A percentile compares a stretch with the other conserved stretches of the same genome.
phyloP scores from a whole-genome alignment of 768 basidiomycete genomes.

The Naganishia onofrii region DNA sequence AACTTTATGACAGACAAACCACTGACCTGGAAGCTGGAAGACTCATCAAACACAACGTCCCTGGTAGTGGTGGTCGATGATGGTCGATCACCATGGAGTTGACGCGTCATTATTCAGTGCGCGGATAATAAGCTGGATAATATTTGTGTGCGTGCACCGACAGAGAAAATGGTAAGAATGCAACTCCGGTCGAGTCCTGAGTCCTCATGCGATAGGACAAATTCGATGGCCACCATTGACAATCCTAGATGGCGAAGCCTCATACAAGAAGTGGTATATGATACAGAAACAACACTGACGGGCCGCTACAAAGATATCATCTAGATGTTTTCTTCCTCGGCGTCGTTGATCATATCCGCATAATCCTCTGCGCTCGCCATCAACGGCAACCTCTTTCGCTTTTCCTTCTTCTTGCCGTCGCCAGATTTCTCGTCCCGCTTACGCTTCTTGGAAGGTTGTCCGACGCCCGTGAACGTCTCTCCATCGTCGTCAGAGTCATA shows the following conservation, averaged over 20 bases:
- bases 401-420: conserved; percentile 56
- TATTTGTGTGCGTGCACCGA: too few species aligned
- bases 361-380: conserved; percentile 53
- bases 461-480: conserved; percentile 52
- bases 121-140: not conserved
- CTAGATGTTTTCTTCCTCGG: conserved; percentile 47
- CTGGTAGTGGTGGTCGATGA: too few species aligned
- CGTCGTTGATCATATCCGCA: conserved; percentile 50
- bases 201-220: too few species aligned
- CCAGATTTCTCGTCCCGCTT: conserved; percentile 54
- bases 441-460: conserved; percentile 55
- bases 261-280: not conserved
- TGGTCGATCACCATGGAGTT: not conserved
- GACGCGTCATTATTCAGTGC: not conserved
- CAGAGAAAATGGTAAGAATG: too few species aligned
- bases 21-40: too few species aligned
- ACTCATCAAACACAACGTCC: not conserved
- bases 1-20: too few species aligned
- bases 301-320: not conserved
- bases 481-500: conserved; percentile 47
- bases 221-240: too few species aligned
- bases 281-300: not conserved
- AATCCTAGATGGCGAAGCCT: not conserved
- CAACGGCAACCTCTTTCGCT: conserved; percentile 61
- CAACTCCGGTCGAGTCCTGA: too few species aligned